Conservation (phyloP, 1,284 basidiomycete genomes). For the Rhodotorula sp. region DNA sequence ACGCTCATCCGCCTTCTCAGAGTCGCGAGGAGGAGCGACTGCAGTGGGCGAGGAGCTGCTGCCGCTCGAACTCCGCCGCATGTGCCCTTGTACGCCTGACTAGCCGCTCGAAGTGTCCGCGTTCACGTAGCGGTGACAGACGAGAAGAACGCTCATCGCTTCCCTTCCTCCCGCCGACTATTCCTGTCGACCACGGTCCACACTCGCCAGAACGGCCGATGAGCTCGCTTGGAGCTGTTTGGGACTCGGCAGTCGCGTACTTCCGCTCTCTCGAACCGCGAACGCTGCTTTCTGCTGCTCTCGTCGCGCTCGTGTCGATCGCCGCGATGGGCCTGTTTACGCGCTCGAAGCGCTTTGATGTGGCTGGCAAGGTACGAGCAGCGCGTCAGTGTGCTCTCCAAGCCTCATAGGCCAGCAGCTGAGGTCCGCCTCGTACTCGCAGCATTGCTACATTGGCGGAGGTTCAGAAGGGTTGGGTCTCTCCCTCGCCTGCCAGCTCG, state of each 20-base stretch:
- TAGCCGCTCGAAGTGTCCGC: too few species aligned
- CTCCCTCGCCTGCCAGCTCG: slow-evolving; percentile 67
- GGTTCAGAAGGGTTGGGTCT: slow-evolving; percentile 78
- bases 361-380: slow-evolving; percentile 48
- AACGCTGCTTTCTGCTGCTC: slow-evolving; percentile 1
- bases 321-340: slow-evolving; percentile 10
- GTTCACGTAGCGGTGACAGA: too few species aligned
- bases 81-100: too few species aligned
- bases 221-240: too few species aligned
- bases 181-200: too few species aligned
- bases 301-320: slow-evolving; percentile 12
- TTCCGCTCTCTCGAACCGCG: background rate
- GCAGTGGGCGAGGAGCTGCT: too few species aligned
- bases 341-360: slow-evolving; percentile 27
- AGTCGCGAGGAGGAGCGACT: too few species aligned
- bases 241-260: background rate
- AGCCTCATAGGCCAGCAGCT: background rate
- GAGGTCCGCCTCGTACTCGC: background rate
- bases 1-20: too few species aligned
- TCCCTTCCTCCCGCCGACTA: too few species aligned
- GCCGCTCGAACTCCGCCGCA: too few species aligned
- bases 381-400: background rate
- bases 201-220: too few species aligned
- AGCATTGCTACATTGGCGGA: slow-evolving; percentile 78
- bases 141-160: too few species aligned